These are phyloP conservation scores for Tricharina praecox DNA, from an alignment of 495 filamentous ascomycete species.

Conservation along the genomic window DNA sequence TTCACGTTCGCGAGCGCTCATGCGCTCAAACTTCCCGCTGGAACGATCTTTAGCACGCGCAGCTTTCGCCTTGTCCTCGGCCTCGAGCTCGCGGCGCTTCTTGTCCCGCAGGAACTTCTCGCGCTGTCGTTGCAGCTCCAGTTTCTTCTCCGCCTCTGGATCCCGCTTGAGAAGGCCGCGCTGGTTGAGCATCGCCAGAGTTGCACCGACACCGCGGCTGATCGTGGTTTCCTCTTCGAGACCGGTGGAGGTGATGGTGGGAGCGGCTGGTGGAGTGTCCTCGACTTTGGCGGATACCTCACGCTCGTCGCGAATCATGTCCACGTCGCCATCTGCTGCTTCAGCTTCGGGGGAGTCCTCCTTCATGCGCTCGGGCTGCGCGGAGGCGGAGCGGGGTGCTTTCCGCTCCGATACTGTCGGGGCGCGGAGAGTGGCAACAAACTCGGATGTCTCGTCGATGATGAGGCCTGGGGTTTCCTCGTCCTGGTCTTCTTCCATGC, in stretches of 20 bases:
- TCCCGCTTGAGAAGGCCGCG: conserved; percentile 56
- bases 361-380: conserved; percentile 20
- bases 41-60: conserved; percentile 77
- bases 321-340: conserved; percentile 40
- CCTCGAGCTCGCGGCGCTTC: conserved; percentile 48
- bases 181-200: conserved; percentile 62
- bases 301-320: conserved; percentile 39
- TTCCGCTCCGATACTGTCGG: conserved; percentile 47
- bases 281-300: conserved; percentile 32
- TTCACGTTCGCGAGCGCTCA: conserved; percentile 81
- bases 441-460: conserved; percentile 88
- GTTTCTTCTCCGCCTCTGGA: conserved; percentile 42
- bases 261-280: conserved; percentile 26
- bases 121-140: conserved; percentile 53
- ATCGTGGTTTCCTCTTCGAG: conserved; percentile 72
- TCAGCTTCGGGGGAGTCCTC: conserved; percentile 32
- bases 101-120: conserved; percentile 73
- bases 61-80: conserved; percentile 57
- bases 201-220: conserved; percentile 59
- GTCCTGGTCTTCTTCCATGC: conserved; percentile 29
- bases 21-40: conserved; percentile 63
- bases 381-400: conserved; percentile 29
- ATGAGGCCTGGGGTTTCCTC: conserved; percentile 53
- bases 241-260: conserved; percentile 50
- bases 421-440: conserved; percentile 68